Percentiles rank a stretch among this genome's conserved stretches.
Evolutionary conservation across 176 grass and related monocot genomes (phyloP).

Genomic region (Areca catechu): DNA sequence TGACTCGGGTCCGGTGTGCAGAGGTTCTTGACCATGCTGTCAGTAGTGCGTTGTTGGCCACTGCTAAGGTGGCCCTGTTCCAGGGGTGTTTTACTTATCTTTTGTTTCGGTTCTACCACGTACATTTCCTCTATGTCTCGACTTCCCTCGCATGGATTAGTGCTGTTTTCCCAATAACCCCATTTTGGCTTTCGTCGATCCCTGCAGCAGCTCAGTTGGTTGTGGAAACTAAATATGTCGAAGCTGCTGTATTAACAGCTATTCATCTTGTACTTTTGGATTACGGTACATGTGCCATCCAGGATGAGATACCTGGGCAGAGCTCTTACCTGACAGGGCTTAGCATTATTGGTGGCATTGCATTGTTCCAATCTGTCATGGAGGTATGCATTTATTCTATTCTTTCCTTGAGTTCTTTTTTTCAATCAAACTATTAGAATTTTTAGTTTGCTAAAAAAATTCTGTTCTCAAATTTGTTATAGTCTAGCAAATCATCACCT

Average conservation of each 20-base stretch:
- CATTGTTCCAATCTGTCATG: slow-evolving; percentile 78
- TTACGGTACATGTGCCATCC: slow-evolving; percentile 77
- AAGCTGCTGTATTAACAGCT: slow-evolving; percentile 37
- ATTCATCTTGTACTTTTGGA: slow-evolving; percentile 79
- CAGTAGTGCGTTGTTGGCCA: slow-evolving; percentile 79
- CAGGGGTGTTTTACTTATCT: slow-evolving; percentile 77
- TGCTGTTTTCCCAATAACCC: slow-evolving; percentile 72
- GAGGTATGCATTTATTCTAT: slow-evolving; percentile 34
- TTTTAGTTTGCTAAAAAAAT: no score
- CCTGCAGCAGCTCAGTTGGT: slow-evolving; percentile 61
- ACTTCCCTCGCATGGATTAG: slow-evolving; percentile 64
- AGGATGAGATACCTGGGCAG: slow-evolving; percentile 93
- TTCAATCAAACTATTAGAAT: no score
- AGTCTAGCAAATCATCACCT: no score
- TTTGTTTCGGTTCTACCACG: slow-evolving; percentile 68
- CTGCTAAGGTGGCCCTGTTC: slow-evolving; percentile 88
- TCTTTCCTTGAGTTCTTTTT: no score
- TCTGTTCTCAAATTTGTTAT: no score
- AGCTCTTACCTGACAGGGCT: slow-evolving; percentile 83
- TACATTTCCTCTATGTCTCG: slow-evolving; percentile 85
- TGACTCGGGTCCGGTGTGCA: slow-evolving; percentile 49
- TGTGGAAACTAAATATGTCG: slow-evolving; percentile 67
- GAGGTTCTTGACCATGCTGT: slow-evolving; percentile 94
- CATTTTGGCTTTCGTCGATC: slow-evolving; percentile 57
- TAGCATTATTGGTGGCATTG: slow-evolving; percentile 90